Base-by-base conservation (phyloP, 352 stramenopile species). In the Halophytophthora polymorphica region DNA sequence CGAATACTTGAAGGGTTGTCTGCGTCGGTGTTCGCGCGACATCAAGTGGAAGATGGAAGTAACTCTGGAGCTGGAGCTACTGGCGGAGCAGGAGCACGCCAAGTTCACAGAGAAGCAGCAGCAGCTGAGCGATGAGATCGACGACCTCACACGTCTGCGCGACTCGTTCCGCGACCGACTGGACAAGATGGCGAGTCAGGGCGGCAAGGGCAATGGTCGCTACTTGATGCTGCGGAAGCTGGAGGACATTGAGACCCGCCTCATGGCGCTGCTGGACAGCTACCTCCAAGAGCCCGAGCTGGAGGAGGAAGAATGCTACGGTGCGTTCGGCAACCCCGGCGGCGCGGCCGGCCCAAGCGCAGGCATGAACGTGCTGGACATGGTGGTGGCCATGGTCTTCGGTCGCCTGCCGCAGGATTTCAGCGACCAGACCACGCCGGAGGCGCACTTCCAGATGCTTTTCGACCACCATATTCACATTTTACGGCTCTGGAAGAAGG, bases 351-450 rank as follows among this genome's bases (percentile, higher is more conserved):
- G 64, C 1, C 55, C 66, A 13, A 59, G 56, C 35, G 57, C 61
- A 11, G 56, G 57, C n/a, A 85, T 86, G 76, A 93, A 90, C 53
- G 80, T 94, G 37, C 56, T 94, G 36, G 84, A 94, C 49, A 94
- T 93, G 82, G 72, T 94, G 29, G 66, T 94, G 7, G 83, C 80
- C 14, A 94, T 94, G 84, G 57, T 92, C 3, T 94, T 94, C 51
- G 70, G 74, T 4, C 84, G 84, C n/a, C 56, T 94, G 45, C 84
- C 84, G 31, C 73, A 69, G n/a, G 77, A 87, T 50, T 83, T 81
- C 21, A 64, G 64, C 14, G 56, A 74, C 22, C 51, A 78, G 19
- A 58, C 70, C 18, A 78, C 73, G 21, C 71, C 65, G n/a, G 75
- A 94, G 37, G 64, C 75, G 35, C 82, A 90, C 39, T 88, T 85